Base-by-base conservation (phyloP, 768 basidiomycete species). In the Boletus rex-veris region DNA sequence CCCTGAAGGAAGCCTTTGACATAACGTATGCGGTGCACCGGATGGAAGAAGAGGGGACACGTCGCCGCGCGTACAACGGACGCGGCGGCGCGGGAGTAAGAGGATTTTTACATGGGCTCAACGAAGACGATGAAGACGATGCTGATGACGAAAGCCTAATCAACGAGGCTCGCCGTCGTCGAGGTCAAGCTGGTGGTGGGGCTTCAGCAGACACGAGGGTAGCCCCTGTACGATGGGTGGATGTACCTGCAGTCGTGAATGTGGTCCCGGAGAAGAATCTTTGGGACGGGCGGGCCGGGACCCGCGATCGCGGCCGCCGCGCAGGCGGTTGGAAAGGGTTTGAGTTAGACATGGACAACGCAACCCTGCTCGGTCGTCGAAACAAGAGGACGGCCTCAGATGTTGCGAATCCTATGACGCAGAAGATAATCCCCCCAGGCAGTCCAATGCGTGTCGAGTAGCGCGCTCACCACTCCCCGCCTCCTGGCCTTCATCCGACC, bases 21-120 rank as follows among this genome's bases (percentile, higher is more conserved):
- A 88, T 99, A 65, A 96, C 97, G 2, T 98, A 98, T 70, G 96
- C 97, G 4, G 97, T 99, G 0, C 97, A 99, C 71, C 86, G 96
- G 16, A 98, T 98, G 96, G 96, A 98, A 69, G 97, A 99, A 71
- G 97, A 99, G 72, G 96, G 94, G 14, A 90, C 90, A 0, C 80
- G 91, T 50, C 77, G 92, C 47, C 81, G 90, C 24, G 92, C 88
- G 43, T 89, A 88, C 72, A 85, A 89, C 50, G 87, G 85, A 11
- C 80, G 82, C 4, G 87, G 86, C 16, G 92, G 88, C 28, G 88
- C 85, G 0, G 94, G 93, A 19, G 74, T 74, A 4, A 80, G 84
- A 47, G 90, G 90, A 5, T 91, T 89, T 76, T 73, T 98, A 19
- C 79, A 78, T 9, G 92, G 88, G 6, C 78, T 99, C 58, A 97